Conservation (phyloP, 495 filamentous ascomycete genomes). For the Ramalina intermedia region DNA sequence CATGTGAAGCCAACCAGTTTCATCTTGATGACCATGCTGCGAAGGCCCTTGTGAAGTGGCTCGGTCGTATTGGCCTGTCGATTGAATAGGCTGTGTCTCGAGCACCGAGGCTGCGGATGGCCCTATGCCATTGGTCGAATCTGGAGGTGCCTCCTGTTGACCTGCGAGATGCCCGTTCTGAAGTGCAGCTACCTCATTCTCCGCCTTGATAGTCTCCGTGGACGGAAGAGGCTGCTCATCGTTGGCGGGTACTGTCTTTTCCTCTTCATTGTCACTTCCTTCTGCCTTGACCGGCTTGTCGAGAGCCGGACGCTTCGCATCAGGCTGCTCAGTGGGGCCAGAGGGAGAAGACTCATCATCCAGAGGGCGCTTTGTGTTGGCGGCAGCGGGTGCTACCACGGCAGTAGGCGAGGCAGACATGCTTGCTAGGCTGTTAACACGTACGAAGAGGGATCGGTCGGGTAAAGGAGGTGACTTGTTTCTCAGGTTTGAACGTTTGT, state of each 20-base stretch:
- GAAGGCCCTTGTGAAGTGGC: conserved; percentile 32
- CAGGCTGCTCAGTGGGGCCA: conserved; percentile 77
- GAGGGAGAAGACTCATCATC: conserved; percentile 94
- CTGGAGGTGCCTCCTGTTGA: conserved; percentile 54
- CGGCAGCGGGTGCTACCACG: conserved; percentile 19
- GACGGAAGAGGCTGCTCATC: conserved; percentile 19
- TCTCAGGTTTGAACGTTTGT: conserved; percentile 27
- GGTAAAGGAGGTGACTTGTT: conserved; percentile 16
- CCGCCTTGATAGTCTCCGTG: conserved; percentile 31
- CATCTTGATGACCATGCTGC: conserved; percentile 52
- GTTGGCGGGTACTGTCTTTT: conserved; percentile 22
- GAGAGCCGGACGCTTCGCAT: conserved; percentile 90
- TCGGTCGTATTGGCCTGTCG: conserved; percentile 44
- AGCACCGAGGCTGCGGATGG: conserved; percentile 21
- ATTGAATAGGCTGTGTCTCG: conserved; percentile 48
- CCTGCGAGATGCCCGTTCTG: conserved; percentile 33
- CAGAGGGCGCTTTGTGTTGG: conserved; percentile 77
- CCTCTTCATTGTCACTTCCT: conserved; percentile 25
- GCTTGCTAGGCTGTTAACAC: conserved; percentile 15
- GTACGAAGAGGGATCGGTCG: conserved; percentile 7
- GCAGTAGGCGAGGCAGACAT: conserved; percentile 52
- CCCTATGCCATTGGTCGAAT: conserved; percentile 46
- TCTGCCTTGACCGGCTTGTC: conserved; percentile 70
- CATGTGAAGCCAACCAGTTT: conserved; percentile 92
- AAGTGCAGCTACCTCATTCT: conserved; percentile 31